Conservation (phyloP, 202 grass and related monocot species). For the Musa balbisiana region DNA sequence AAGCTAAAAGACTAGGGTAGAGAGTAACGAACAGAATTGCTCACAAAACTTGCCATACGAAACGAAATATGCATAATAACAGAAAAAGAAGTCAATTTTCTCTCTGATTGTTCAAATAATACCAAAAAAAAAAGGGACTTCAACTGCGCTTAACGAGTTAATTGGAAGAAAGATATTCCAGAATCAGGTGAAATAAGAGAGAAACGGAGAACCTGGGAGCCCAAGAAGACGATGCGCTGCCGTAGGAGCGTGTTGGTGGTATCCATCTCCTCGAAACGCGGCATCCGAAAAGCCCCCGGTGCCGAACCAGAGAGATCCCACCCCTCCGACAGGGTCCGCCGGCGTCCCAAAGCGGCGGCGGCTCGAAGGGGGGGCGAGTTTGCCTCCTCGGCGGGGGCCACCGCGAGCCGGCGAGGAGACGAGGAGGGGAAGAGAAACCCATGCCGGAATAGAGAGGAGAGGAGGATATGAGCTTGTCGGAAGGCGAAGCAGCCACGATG, state of each 20-base stretch:
- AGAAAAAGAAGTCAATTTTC: neutral
- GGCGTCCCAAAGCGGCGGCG: neutral
- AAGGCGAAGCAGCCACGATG: neutral
- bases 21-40: too few species aligned
- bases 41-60: too few species aligned
- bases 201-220: slow-evolving; percentile 40
- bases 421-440: neutral
- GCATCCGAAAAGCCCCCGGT: slow-evolving; percentile 30
- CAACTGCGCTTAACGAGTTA: neutral
- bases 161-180: neutral
- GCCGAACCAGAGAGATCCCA: slow-evolving; percentile 15
- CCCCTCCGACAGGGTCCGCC: slow-evolving; percentile 18
- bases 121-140: neutral
- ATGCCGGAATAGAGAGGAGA: neutral
- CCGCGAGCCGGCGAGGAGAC: neutral
- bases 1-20: too few species aligned
- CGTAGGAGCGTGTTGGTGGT: slow-evolving; percentile 70
- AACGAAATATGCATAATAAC: too few species aligned
- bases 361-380: neutral
- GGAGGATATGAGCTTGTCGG: neutral
- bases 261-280: slow-evolving; percentile 50
- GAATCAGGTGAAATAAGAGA: neutral
- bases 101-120: neutral
- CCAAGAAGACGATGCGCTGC: slow-evolving; percentile 78
- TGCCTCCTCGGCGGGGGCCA: neutral